A percentile compares a stretch with the other conserved stretches of the same genome.
Evolutionary conservation across 768 basidiomycete species (phyloP).

Genomic region (Rhizopogon roseolus): DNA sequence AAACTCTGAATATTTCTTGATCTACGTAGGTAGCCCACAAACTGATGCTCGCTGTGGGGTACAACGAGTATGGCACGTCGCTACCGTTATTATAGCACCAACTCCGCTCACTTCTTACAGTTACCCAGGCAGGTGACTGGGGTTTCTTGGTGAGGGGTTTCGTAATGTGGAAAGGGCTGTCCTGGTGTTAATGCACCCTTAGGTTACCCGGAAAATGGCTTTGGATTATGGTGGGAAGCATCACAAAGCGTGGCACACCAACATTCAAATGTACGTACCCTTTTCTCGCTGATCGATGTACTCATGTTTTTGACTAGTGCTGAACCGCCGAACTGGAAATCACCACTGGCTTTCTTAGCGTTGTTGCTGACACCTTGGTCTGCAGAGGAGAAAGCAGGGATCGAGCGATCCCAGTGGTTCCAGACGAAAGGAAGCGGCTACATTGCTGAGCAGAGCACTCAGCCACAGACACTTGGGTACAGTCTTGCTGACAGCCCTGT

Average conservation of each 20-base stretch:
- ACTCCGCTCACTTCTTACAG: conserved; percentile 17
- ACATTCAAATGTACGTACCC: conserved; percentile 37
- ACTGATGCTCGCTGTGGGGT: conserved; percentile 41
- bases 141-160: conserved; percentile 28
- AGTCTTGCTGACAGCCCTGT: conserved; percentile 49
- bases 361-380: conserved; percentile 20
- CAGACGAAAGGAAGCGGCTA: conserved; percentile 25
- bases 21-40: conserved; percentile 36
- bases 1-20: conserved; percentile 5
- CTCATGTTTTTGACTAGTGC: conserved; percentile 12
- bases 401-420: conserved; percentile 13
- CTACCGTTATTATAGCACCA: background rate
- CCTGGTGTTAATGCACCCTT: background rate
- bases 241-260: conserved; percentile 49
- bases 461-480: conserved; percentile 52
- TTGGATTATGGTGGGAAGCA: conserved; percentile 33
- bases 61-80: no score
- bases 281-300: background rate
- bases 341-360: conserved; percentile 23
- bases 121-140: conserved; percentile 48
- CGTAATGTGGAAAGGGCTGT: background rate
- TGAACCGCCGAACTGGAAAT: conserved; percentile 15
- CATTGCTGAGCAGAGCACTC: conserved; percentile 28
- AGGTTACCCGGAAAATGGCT: conserved; percentile 33
- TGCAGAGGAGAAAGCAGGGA: conserved; percentile 5